A percentile compares a stretch with the other conserved stretches of the same genome.
Evolutionary conservation across 306 rosid genomes (phyloP).

Genomic region (Mimosa pudica): DNA sequence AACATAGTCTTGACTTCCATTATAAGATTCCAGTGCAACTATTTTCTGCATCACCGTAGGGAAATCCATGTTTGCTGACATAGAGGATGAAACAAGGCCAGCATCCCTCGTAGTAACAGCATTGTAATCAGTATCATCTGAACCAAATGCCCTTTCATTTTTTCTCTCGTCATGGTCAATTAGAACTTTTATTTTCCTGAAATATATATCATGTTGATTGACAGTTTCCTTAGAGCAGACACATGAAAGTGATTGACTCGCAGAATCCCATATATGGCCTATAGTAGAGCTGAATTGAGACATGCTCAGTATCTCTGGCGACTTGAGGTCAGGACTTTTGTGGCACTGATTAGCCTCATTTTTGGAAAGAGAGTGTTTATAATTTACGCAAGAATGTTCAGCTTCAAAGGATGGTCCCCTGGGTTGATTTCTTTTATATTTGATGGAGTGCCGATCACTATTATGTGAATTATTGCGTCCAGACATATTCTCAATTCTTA

Average conservation of each 20-base stretch:
- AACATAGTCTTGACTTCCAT: constrained; percentile 36
- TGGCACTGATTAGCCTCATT: constrained; percentile 40
- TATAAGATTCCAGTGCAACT: constrained; percentile 43
- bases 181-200: constrained; percentile 40
- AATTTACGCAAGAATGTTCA: constrained; percentile 48
- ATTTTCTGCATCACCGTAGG: constrained; percentile 56
- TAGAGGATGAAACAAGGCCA: constrained; percentile 35
- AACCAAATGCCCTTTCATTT: constrained; percentile 35
- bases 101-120: constrained; percentile 34
- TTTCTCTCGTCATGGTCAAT: constrained; percentile 42
- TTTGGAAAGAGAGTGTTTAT: constrained; percentile 39
- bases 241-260: constrained; percentile 59
- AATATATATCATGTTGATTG: constrained; percentile 40
- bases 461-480: constrained; percentile 46
- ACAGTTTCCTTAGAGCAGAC: constrained; percentile 43
- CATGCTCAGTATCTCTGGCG: constrained; percentile 58
- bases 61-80: constrained; percentile 45
- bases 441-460: constrained; percentile 60
- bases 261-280: constrained; percentile 74
- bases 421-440: constrained; percentile 48
- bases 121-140: constrained; percentile 38
- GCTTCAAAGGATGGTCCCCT: constrained; percentile 42
- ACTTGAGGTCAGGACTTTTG: constrained; percentile 39
- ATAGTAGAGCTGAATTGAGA: constrained; percentile 62
- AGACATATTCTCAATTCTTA: constrained; percentile 55